These are phyloP conservation scores for grape (Vitis vinifera) DNA, from an alignment of 164 flowering plant genomes.

Conservation along the genomic window ASM3070453v1 NC_081822.1:24327501-24328000, in stretches of 20 bases:
- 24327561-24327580: too few relatives aligned
- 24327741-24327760: slow-evolving; percentile 97
- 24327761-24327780: slow-evolving; percentile 74
- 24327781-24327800: slow-evolving; percentile 69
- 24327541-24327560: background rate
- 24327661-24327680: slow-evolving; percentile 90
- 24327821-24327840: slow-evolving; percentile 11
- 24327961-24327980: slow-evolving; percentile 75
- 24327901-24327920: slow-evolving; percentile 92
- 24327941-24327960: slow-evolving; percentile 82
- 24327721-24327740: slow-evolving; percentile 74
- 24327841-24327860: slow-evolving; percentile 4
- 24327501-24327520: too few relatives aligned
- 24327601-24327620: slow-evolving; percentile 92
- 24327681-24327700: slow-evolving; percentile 88
- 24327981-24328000: slow-evolving; percentile 85
- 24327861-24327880: slow-evolving; percentile 7
- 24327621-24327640: slow-evolving; percentile 64
- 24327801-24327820: slow-evolving; percentile 53
- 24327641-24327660: slow-evolving; percentile 87
- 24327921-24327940: slow-evolving; percentile 76
- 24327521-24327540: background rate
- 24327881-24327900: slow-evolving; percentile 86
- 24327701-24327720: slow-evolving; percentile 85
- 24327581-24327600: slow-evolving; percentile 49